Conservation (phyloP, 495 filamentous ascomycete species). For the Neurospora sublineolata region DNA sequence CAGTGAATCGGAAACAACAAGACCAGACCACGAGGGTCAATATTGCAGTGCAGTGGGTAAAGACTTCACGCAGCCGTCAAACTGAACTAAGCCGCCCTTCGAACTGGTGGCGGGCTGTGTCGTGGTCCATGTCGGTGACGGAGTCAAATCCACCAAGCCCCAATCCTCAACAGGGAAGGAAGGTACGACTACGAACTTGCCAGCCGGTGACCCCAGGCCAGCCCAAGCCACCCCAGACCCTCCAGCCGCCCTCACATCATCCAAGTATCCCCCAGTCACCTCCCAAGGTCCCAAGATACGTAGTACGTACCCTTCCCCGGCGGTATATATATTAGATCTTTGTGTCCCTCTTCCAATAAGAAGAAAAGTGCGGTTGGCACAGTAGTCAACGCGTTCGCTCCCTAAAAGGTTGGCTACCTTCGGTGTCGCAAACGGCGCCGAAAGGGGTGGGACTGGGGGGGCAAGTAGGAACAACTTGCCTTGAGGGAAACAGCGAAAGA, state of each 20-base stretch:
- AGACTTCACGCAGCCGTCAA: neutral
- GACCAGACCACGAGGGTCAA: neutral
- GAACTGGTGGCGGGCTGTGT: neutral
- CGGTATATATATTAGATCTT: neutral
- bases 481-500: neutral
- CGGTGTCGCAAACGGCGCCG: neutral
- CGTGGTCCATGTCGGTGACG: neutral
- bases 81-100: neutral
- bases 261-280: neutral
- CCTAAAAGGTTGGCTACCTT: neutral
- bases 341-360: neutral
- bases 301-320: neutral
- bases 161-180: neutral
- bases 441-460: too few relatives aligned
- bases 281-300: too few relatives aligned
- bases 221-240: too few relatives aligned
- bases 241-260: neutral
- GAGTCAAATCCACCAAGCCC: neutral
- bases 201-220: too few relatives aligned
- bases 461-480: too few relatives aligned
- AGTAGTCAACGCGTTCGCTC: neutral
- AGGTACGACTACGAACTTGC: neutral
- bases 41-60: too few relatives aligned
- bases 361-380: neutral
- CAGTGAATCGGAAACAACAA: neutral